Base-by-base conservation (phyloP, 352 stramenopile genomes). In the Phytophthora tentaculata region DNA sequence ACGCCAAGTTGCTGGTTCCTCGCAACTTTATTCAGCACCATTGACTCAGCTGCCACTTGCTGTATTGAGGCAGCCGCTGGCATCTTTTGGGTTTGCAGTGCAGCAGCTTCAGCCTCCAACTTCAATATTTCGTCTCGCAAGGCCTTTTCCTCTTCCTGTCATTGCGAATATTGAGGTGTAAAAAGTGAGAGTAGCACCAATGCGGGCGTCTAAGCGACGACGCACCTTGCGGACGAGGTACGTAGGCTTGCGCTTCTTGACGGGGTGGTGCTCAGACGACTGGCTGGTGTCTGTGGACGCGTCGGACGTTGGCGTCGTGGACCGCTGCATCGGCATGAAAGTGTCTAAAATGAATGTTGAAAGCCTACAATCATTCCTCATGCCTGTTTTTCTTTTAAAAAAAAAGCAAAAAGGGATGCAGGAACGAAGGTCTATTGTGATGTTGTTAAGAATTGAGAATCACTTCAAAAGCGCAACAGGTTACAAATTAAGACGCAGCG, bases 401-500 rank as follows among this genome's bases (percentile, higher is more conserved):
- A 10, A 17, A 22, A 45, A 45, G 6, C 3, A 17, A 22, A 20
- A 20, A 3, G 41, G n/a, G n/a, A n/a, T n/a, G 28, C 13, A 24
- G 26, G 24, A 20, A 41, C 16, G 29, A 55, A 32, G 28, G 55
- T 61, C 55, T 64, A 57, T 56, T 56, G 57, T 51, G 24, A 6
- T 58, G 4, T 32, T 13, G 20, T 37, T 41, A 4, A n/a, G n/a
- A n/a, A 26, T 44, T 53, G 26, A 24, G 44, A 32, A 43, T 61
- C 7, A 14, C 5, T 39, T 14, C 9, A 4, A n/a, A 12, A 7
- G 43, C 10, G 43, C 20, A 12, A 14, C 47, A 67, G 22, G 29
- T 72, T 76, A 82, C 54, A 82, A 51, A 51, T 75, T 82, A 23
- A 93, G 57, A 16, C 83, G 81, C 28, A 91, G 67, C 43, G 64